Evolutionary conservation across 192 early-diverging fungal species (phyloP), one percentile per base, ranked within the genome.

Genomic region (Paraglomus brasilianum): DNA sequence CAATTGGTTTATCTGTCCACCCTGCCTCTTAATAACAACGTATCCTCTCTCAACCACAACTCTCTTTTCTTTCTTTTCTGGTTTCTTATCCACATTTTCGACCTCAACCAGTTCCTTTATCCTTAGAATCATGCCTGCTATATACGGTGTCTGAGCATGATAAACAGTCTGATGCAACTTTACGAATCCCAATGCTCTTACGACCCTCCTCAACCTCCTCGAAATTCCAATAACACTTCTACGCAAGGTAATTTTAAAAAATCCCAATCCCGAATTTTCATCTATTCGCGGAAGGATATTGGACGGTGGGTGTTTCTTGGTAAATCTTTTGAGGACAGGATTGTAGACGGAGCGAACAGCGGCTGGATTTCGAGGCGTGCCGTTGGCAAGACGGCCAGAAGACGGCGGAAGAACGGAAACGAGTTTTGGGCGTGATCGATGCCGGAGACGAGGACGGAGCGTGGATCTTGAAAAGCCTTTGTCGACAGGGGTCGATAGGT

Each of bases 101-200:
- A 83, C 81, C 41, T 80, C 50, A 21, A 83, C 73, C 22, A 82
- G 67, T 60, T 83, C 82, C 48, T 83, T 83, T 15, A 83, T 47
- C 67, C 82, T 83, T 14, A 83, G 72, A 68, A 83, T 83, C 42
- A 74, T 59, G 44, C 82, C 82, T 11, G 78, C 82, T 41, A 73
- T 79, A 22, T 69, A 74, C n/a, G 82, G 55, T 47, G 72, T 76
- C 40, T 75, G 75, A 47, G 81, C 75, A 56, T 75, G 75, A 53
- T 81, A 83, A 48, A 78, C 71, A 0, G 81, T 78, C 55, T 78
- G 72, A 46, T 75, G 69, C 52, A 79, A 73, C 14, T 59, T 39
- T 41, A 48, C 19, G 4, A 83, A 62, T 8, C 80, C 78, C 0
- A 83, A 72, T 3, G 80, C 76, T 39, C 67, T 14, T 22, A 81